These are phyloP conservation scores for Marasmius fiardii DNA, from an alignment of 1,284 basidiomycete species.

Conservation along the genomic window DNA sequence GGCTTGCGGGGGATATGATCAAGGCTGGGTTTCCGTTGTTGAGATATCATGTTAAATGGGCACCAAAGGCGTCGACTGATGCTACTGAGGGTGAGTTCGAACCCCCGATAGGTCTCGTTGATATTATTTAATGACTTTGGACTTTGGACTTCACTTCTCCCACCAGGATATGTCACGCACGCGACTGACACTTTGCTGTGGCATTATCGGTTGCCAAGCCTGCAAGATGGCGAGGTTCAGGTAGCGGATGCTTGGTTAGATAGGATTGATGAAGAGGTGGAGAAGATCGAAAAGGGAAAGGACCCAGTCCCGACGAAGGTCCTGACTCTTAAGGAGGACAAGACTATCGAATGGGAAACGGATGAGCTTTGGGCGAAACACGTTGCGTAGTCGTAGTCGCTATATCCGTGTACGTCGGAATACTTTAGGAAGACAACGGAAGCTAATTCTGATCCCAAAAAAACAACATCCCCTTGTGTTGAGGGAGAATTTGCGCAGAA, in stretches of 20 bases:
- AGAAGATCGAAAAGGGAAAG: neutral
- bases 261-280: neutral
- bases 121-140: too few species aligned
- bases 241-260: neutral
- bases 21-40: constrained; percentile 56
- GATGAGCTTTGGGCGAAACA: neutral
- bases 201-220: constrained; percentile 15
- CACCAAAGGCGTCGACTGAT: constrained; percentile 52
- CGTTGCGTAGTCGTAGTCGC: neutral
- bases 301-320: neutral
- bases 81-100: constrained; percentile 44
- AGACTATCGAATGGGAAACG: neutral
- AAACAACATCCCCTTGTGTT: too few species aligned
- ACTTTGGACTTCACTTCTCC: constrained; percentile 14
- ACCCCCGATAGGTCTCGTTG: too few species aligned
- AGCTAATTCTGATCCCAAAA: too few species aligned
- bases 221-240: constrained; percentile 13
- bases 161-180: constrained; percentile 65
- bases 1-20: constrained; percentile 60
- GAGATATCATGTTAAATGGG: constrained; percentile 69
- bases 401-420: too few species aligned
- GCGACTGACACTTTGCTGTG: constrained; percentile 50
- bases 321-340: neutral
- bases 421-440: too few species aligned
- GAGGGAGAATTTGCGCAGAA: too few species aligned